phyloP scores from a whole-genome alignment of 306 rosid species.

The Ormosia emarginata region DNA sequence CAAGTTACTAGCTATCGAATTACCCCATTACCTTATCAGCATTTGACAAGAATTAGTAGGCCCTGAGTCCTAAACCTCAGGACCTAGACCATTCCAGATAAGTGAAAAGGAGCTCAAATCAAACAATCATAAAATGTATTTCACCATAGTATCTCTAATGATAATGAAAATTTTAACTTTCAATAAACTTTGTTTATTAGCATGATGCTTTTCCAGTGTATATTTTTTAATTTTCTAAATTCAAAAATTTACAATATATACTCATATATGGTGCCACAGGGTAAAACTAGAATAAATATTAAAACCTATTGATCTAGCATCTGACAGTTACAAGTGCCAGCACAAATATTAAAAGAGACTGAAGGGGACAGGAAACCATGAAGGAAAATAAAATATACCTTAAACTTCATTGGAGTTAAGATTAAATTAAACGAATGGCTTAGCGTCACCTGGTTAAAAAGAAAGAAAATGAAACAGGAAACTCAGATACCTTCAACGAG shows the following conservation, averaged over 20 bases:
- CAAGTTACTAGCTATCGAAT: conserved; percentile 14
- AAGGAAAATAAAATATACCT: conserved; percentile 30
- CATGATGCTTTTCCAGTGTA: not conserved
- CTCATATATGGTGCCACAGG: not conserved
- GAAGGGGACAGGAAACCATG: not conserved
- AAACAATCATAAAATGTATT: not conserved
- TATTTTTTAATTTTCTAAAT: not conserved
- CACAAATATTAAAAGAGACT: conserved; percentile 4
- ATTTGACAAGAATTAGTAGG: conserved; percentile 20
- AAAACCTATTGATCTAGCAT: conserved; percentile 9
- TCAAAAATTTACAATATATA: not conserved
- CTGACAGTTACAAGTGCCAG: not conserved
- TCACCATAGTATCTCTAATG: not conserved
- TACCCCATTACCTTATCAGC: not conserved
- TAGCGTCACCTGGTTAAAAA: conserved; percentile 36
- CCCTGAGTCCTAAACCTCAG: not conserved
- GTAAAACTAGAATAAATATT: not conserved
- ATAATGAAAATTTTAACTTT: not conserved
- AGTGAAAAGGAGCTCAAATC: not conserved
- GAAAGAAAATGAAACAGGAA: conserved; percentile 15
- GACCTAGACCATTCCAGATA: not conserved
- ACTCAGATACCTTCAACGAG: not conserved
- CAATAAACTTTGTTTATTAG: not conserved
- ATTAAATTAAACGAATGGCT: conserved; percentile 23
- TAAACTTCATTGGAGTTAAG: conserved; percentile 24